Evolutionary conservation across 805 yeast species (phyloP), one percentile per base, ranked within the genome.

Genomic region (Candida awuae): DNA sequence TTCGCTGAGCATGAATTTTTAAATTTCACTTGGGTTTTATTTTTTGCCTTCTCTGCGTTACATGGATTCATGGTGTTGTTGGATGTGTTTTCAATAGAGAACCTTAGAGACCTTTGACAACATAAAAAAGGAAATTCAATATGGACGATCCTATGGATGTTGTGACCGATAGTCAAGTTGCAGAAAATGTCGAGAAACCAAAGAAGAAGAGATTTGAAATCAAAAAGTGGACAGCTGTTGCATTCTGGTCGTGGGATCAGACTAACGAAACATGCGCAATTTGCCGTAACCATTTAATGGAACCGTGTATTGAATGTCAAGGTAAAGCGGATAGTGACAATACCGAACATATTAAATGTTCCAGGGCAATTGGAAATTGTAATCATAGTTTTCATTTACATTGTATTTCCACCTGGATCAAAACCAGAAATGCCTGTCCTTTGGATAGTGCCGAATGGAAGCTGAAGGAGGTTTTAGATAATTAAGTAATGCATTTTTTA

Each of bases 361-460:
- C 84, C 31, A 92, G 96, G 8, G 97, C 97, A 4, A 87, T 97
- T 88, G 99, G 98, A 34, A 73, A 75, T 33, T 92, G 99, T 65
- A 88, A 86, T 42, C 99, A 92, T 59, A 95, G 96, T n/a, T 92
- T 92, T 73, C 99, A 92, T 58, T 69, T 87, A 63, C 99, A 92
- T 65, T 92, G 99, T 63, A 92, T 92, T 50, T 77, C 86, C 35
- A 76, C 95, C 51, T 92, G 98, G 98, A 75, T 90, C 50, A 82
- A 82, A 61, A 84, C 95, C 13, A 80, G 98, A 65, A 85, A 88
- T 45, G 95, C 87, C 17, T 92, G 99, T 70, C 99, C 99, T 1
- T 70, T 92, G 58, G 97, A 90, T 65, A 88, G 84, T 62, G 79
- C 84, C 52, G 94, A 84, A 40, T 90, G 98, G 97, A 48, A 52